A percentile compares a stretch with the other conserved stretches of the same genome.
Evolutionary conservation across 768 basidiomycete species (phyloP).

Genomic region (Pulveroboletus sp.): DNA sequence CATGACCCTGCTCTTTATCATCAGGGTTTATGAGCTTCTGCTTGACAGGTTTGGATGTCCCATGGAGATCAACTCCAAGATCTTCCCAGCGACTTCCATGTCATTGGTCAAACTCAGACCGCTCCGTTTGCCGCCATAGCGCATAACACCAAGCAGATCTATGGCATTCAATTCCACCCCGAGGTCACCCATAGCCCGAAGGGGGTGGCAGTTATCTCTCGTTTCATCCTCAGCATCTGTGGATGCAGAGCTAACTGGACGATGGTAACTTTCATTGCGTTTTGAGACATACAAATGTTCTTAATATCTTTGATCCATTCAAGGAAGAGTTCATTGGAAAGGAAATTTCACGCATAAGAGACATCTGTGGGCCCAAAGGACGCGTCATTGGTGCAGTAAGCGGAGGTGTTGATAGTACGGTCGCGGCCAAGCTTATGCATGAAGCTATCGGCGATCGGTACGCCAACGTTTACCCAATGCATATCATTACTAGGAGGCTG

Average conservation of each 20-base stretch:
- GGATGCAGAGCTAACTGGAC: constrained; percentile 84
- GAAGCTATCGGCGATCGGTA: constrained; percentile 98
- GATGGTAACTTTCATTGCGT: constrained; percentile 58
- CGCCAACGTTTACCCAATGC: constrained; percentile 13
- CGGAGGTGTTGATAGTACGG: constrained; percentile 97
- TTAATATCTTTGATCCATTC: neutral
- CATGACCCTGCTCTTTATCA: neutral
- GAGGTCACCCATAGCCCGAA: constrained; percentile 94
- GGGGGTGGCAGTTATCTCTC: constrained; percentile 85
- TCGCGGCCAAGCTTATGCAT: constrained; percentile 99
- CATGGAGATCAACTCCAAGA: constrained; percentile 92
- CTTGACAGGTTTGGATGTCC: constrained; percentile 97
- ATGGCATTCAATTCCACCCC: constrained; percentile 98
- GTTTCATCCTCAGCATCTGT: constrained; percentile 85
- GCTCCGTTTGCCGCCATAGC: constrained; percentile 94
- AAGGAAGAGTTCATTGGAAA: constrained; percentile 98
- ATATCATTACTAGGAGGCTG: neutral
- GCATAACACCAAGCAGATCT: constrained; percentile 84
- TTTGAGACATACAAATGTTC: constrained; percentile 3
- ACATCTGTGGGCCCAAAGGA: constrained; percentile 91
- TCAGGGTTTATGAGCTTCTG: no score
- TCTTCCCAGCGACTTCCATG: constrained; percentile 79
- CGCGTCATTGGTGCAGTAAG: constrained; percentile 98
- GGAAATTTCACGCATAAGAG: constrained; percentile 89
- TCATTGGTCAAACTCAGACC: constrained; percentile 81